Base-by-base conservation (phyloP, 1,139 yeast genomes). In the Suhomyces terraborum region DNA sequence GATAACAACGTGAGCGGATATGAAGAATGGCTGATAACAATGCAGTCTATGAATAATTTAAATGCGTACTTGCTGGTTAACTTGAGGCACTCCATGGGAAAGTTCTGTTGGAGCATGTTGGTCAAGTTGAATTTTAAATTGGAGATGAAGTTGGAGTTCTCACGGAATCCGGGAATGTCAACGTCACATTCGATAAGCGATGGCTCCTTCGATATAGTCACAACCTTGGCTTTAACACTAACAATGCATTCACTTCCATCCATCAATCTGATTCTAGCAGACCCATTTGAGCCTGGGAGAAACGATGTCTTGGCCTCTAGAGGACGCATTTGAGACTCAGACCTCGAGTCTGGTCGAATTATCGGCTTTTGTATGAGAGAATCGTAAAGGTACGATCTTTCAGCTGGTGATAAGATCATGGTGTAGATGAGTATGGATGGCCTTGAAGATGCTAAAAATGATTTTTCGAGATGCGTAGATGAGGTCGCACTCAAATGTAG, bases 171-270 rank as follows among this genome's bases (percentile, higher is more conserved):
- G 30, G 80, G 73, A 12, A 84, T 80, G 54, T 88, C 96, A 16
- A 89, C 80, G 45, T 87, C 95, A 30, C 88, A 82, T 36, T 82
- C 82, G 4, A 91, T 68, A 25, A 88, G 66, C 22, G 76, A 59
- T 12, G 59, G 53, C 46, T 58, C 69, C 16, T 64, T 58, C 14
- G 74, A 61, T 25, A 69, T 67, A 41, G 76, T 73, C n/a, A 87
- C 85, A 2, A 91, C 97, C 54, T 86, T 85, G 8, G 91, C 79
- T 62, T 91, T 91, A 37, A 91, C 77, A 55, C 97, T 93, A 2
- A 88, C 91, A 36, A 91, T 83, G 57, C 96, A 88, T 62, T 91
- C 98, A 52, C 89, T 81, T 17, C 98, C 97, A 61, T 91, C 97
- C 43, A 86, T 77, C 27, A 88, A 76, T 53, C 91, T 75, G 26